These are phyloP conservation scores for Metschnikowia proteae DNA, from an alignment of 805 yeast species.

Conservation along the genomic window DNA sequence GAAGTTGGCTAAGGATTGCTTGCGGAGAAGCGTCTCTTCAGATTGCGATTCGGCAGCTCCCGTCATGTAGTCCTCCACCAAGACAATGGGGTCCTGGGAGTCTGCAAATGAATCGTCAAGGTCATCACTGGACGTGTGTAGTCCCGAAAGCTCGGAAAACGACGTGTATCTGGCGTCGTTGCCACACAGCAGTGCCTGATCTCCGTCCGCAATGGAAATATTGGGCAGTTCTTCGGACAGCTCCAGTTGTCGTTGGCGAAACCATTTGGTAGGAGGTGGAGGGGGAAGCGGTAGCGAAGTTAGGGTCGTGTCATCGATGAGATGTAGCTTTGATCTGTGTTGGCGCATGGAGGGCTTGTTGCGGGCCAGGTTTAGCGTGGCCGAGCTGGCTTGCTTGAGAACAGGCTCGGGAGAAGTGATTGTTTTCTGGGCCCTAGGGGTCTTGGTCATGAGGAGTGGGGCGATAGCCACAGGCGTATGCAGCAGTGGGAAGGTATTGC, in stretches of 20 bases:
- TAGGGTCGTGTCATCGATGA: slow-evolving; percentile 44
- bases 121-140: slow-evolving; percentile 3
- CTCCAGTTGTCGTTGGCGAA: slow-evolving; percentile 8
- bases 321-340: slow-evolving; percentile 39
- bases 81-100: slow-evolving; percentile 39
- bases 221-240: neutral
- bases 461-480: neutral
- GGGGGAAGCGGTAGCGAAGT: slow-evolving; percentile 54
- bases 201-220: neutral
- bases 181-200: neutral
- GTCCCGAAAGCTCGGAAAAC: neutral
- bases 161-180: neutral
- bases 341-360: slow-evolving; percentile 18
- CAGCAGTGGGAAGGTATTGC: neutral
- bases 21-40: slow-evolving; percentile 20
- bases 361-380: neutral
- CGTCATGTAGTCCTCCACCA: slow-evolving; percentile 54
- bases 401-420: neutral
- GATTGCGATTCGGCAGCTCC: slow-evolving; percentile 12
- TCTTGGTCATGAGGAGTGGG: neutral
- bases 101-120: slow-evolving; percentile 20
- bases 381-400: neutral
- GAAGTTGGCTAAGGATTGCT: slow-evolving; percentile 37
- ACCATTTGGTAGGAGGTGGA: slow-evolving; percentile 29
- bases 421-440: neutral